Conservation (phyloP, 2,329 filamentous ascomycete species). For the Aspergillus quadrilineatus region DNA sequence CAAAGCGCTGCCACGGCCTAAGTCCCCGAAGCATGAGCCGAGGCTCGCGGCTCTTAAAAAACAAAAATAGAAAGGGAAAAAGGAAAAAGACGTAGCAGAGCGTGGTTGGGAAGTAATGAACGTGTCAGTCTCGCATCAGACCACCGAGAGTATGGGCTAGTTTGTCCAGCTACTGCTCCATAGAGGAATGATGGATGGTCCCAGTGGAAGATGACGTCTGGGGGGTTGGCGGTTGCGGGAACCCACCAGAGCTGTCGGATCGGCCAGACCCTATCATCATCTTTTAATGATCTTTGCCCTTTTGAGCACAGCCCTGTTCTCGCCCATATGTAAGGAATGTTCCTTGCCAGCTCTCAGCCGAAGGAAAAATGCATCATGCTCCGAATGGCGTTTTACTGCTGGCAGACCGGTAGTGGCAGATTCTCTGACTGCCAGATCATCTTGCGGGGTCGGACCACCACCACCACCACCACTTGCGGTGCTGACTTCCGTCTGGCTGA, state of each 20-base stretch:
- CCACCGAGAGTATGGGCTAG: not conserved
- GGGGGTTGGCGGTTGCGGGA: not conserved
- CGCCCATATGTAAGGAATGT: not conserved
- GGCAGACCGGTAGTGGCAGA: too few species aligned
- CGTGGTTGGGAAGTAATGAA: not conserved
- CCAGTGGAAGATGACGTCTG: not conserved
- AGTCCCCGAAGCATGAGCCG: slow-evolving; percentile 13
- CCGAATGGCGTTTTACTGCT: not conserved
- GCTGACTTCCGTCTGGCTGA: slow-evolving; percentile 8
- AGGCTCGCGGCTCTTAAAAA: not conserved
- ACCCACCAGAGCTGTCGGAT: not conserved
- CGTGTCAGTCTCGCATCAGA: not conserved
- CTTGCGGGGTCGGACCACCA: slow-evolving; percentile 2
- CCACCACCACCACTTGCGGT: not conserved
- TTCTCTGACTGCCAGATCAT: slow-evolving; percentile 1
- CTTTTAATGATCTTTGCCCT: not conserved
- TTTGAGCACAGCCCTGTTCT: not conserved
- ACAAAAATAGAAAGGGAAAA: not conserved
- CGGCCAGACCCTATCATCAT: not conserved
- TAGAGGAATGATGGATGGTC: not conserved
- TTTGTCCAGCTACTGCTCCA: not conserved
- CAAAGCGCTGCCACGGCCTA: slow-evolving; percentile 1
- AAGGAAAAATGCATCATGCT: not conserved
- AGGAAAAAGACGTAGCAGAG: not conserved
- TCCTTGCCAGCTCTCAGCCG: not conserved